phyloP scores from a whole-genome alignment of 768 basidiomycete species.

The Pisolithus tinctorius region DNA sequence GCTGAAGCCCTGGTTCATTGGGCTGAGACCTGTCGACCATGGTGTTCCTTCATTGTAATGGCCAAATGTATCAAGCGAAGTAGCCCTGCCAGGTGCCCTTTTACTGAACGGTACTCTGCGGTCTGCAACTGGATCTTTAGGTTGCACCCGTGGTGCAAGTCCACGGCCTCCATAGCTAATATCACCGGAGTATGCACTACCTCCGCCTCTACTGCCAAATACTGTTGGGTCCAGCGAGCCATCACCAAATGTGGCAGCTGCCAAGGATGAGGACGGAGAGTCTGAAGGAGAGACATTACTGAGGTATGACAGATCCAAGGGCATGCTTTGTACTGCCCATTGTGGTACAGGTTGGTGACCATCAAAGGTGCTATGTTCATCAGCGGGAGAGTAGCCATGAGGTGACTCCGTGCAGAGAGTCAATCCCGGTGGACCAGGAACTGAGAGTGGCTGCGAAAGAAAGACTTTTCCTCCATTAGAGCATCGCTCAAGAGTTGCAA shows the following conservation, averaged over 20 bases:
- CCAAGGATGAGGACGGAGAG: conserved; percentile 69
- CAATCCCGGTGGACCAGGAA: conserved; percentile 48
- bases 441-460: conserved; percentile 40
- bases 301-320: conserved; percentile 53
- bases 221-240: conserved; percentile 62
- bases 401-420: conserved; percentile 44
- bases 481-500: conserved; percentile 50
- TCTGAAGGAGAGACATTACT: conserved; percentile 51
- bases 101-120: conserved; percentile 29
- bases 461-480: conserved; percentile 56
- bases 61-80: conserved; percentile 35
- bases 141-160: conserved; percentile 29
- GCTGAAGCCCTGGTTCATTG: conserved; percentile 14
- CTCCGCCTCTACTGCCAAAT: conserved; percentile 43
- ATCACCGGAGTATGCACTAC: conserved; percentile 32
- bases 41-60: conserved; percentile 28
- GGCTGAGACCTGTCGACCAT: conserved; percentile 29
- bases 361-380: conserved; percentile 34
- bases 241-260: conserved; percentile 55
- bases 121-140: conserved; percentile 37
- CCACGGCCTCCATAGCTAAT: conserved; percentile 28
- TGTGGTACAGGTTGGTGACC: conserved; percentile 65
- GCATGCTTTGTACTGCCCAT: conserved; percentile 50
- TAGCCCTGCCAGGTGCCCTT: conserved; percentile 24
- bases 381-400: conserved; percentile 34